Evolutionary conservation across 805 yeast species (phyloP).

Genomic region (Saturnispora ahearnii): DNA sequence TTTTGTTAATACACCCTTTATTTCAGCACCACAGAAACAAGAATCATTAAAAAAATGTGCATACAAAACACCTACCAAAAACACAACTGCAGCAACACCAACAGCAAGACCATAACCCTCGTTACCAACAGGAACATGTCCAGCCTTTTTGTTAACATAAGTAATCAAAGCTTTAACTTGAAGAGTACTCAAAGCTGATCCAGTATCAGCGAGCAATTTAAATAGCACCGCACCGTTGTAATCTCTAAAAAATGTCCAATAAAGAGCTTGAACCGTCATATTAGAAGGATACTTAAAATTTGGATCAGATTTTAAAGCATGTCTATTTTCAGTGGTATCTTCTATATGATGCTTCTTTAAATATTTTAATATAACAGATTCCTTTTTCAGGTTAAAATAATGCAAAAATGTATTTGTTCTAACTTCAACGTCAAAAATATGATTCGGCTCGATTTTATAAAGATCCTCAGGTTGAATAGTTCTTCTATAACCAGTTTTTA

Average conservation of each 20-base stretch:
- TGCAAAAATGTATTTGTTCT: slow-evolving; percentile 29
- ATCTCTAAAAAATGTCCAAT: slow-evolving; percentile 39
- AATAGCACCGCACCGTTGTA: slow-evolving; percentile 33
- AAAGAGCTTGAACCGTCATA: slow-evolving; percentile 39
- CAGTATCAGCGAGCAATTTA: slow-evolving; percentile 38
- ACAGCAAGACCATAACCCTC: slow-evolving; percentile 70
- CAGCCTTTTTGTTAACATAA: slow-evolving; percentile 47
- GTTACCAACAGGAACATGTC: slow-evolving; percentile 36
- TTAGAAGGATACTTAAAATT: slow-evolving; percentile 34
- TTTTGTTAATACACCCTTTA: slow-evolving; percentile 62
- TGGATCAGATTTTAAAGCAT: slow-evolving; percentile 26
- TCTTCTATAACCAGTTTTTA: slow-evolving; percentile 61
- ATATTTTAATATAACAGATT: slow-evolving; percentile 26
- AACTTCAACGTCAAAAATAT: slow-evolving; percentile 33
- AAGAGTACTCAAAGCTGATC: slow-evolving; percentile 54
- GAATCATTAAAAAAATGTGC: slow-evolving; percentile 59
- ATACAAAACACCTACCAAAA: slow-evolving; percentile 37
- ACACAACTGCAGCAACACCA: slow-evolving; percentile 53
- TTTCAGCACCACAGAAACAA: slow-evolving; percentile 58
- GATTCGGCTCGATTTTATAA: slow-evolving; percentile 34
- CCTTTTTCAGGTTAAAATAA: slow-evolving; percentile 27
- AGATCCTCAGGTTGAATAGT: slow-evolving; percentile 61
- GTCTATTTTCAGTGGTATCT: slow-evolving; percentile 30
- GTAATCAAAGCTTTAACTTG: slow-evolving; percentile 54
- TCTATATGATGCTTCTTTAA: slow-evolving; percentile 25